Percentiles rank a stretch among this genome's conserved stretches.
These are phyloP conservation scores for Talaromyces rugulosus DNA, from an alignment of 2,329 filamentous ascomycete species.

Conservation along the genomic window DNA sequence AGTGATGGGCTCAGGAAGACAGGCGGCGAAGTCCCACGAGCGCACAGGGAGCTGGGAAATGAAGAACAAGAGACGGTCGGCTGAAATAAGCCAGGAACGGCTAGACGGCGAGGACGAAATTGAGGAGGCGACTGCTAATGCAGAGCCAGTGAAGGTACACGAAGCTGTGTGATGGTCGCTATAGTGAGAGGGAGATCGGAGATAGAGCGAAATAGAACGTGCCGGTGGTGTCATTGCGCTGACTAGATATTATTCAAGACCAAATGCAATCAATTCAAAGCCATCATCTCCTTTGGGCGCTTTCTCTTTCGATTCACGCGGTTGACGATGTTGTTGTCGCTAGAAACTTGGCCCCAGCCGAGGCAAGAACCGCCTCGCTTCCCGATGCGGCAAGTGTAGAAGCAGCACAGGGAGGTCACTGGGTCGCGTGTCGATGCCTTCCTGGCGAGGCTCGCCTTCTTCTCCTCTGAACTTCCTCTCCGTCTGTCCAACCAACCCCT, in stretches of 20 bases:
- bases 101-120: slow-evolving; percentile 43
- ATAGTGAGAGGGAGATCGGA: neutral
- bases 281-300: neutral
- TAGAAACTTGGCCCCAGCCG: neutral
- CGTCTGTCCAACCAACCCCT: neutral
- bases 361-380: neutral
- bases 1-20: neutral
- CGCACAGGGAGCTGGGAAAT: slow-evolving; percentile 57
- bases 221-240: neutral
- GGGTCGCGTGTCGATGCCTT: neutral
- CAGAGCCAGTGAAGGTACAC: slow-evolving; percentile 41
- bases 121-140: slow-evolving; percentile 31
- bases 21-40: slow-evolving; percentile 43
- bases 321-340: neutral
- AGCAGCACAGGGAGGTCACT: neutral
- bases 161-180: slow-evolving; percentile 44
- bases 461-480: neutral
- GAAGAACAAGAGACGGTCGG: slow-evolving; percentile 30
- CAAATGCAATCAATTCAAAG: neutral
- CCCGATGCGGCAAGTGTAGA: slow-evolving; percentile 2
- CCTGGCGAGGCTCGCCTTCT: neutral
- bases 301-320: neutral
- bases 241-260: neutral
- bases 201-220: neutral
- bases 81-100: slow-evolving; percentile 20